A percentile compares a stretch with the other conserved stretches of the same genome.
These are phyloP conservation scores for Septoria petroselini DNA, from an alignment of 2,329 filamentous ascomycete genomes.

Conservation along the genomic window DNA sequence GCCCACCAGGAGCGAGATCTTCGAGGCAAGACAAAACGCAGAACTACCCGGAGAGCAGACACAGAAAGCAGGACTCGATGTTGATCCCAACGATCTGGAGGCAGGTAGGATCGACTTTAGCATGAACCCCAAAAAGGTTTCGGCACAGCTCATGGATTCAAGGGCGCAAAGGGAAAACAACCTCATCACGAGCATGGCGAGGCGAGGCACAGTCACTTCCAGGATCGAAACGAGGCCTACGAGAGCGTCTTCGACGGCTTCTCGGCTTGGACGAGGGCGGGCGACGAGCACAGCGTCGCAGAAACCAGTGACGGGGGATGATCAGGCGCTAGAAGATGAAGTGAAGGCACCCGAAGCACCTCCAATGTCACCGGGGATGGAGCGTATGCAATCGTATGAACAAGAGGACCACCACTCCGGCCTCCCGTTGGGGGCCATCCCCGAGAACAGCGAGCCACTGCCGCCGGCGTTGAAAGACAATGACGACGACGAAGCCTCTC, in stretches of 20 bases:
- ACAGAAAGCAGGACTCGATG: slow-evolving; percentile 37
- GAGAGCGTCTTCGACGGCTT: slow-evolving; percentile 27
- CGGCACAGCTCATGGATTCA: slow-evolving; percentile 48
- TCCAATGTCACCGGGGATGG: slow-evolving; percentile 8
- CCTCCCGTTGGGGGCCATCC: slow-evolving; percentile 16
- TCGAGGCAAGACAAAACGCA: slow-evolving; percentile 34
- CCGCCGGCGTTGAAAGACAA: slow-evolving; percentile 4
- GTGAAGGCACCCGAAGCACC: slow-evolving; percentile 10
- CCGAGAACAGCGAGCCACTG: slow-evolving; percentile 17
- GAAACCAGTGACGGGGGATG: slow-evolving; percentile 31
- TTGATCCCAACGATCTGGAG: slow-evolving; percentile 45
- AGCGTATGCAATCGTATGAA: slow-evolving; percentile 4
- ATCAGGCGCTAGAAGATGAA: slow-evolving; percentile 28
- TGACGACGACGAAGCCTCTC: slow-evolving; percentile 21
- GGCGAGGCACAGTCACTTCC: slow-evolving; percentile 23
- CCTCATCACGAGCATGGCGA: slow-evolving; percentile 25
- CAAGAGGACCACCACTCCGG: background rate
- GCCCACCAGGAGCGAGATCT: slow-evolving; percentile 39
- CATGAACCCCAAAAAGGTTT: slow-evolving; percentile 41
- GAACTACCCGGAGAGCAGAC: slow-evolving; percentile 29
- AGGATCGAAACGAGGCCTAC: slow-evolving; percentile 21
- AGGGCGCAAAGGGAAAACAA: slow-evolving; percentile 40
- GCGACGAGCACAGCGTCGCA: slow-evolving; percentile 17
- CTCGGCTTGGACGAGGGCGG: slow-evolving; percentile 22
- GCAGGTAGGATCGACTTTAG: slow-evolving; percentile 43